Base-by-base conservation (phyloP, 164 flowering plant genomes). In the Liquidambar formosana region DNA sequence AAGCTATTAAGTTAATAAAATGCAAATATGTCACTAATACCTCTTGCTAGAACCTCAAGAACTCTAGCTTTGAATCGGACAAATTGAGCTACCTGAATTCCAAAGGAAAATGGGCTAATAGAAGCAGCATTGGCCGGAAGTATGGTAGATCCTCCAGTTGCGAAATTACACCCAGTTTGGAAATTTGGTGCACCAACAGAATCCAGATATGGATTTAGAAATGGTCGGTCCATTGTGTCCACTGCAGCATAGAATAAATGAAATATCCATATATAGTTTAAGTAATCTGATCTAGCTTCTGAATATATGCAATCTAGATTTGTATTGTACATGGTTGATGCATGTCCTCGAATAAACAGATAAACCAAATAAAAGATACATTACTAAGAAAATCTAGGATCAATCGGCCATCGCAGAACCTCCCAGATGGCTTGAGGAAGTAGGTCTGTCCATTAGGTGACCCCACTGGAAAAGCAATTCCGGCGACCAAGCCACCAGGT, bases 341-440 rank as follows among this genome's bases (percentile, higher is more conserved):
- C n/a, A n/a, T n/a, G n/a, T n/a, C n/a, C n/a, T n/a, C n/a, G n/a
- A n/a, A n/a, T n/a, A n/a, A n/a, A n/a, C n/a, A n/a, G n/a, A n/a
- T 2, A 33, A 33, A 33, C 2, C 6, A 33, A 6, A 33, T 2
- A 33, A 2, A 33, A 33, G 2, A 33, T 33, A 2, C 2, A 33
- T 71, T 78, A 90, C 92, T 66, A 43, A 90, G 81, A 46, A 86
- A 88, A 75, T 90, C 95, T 6, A 88, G 56, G 51, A 88, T 80
- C 46, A 90, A 86, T 16, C 91, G 86, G 49, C 95, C 95, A 66
- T 90, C 91, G 46, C 81, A 85, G 80, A 79, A 90, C 77, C 95
- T 75, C 27, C 95, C 92, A 1, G 86, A 63, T 8, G 91, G 88
- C 14, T 33, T 72, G 3, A 63, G 53, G 77, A 88, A 88, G 77